Evolutionary conservation across 164 flowering plant genomes (phyloP), one percentile per base, ranked within the genome.

Genomic region (Litsea cubeba): DNA sequence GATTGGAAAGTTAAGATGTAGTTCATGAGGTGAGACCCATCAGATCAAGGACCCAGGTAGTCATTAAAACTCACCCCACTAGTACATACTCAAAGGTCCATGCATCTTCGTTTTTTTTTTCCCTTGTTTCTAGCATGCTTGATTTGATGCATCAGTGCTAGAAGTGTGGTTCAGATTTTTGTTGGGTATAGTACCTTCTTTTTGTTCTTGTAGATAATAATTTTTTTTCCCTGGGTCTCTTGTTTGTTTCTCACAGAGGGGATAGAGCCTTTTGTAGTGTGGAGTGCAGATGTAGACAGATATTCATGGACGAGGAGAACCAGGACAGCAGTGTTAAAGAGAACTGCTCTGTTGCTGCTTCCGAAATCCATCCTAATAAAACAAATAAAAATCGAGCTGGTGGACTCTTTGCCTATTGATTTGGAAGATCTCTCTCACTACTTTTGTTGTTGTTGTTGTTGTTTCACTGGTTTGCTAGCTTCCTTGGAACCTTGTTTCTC

Each of bases 241-340:
- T 54, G 60, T 7, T 40, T 54, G 17, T 72, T 23, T 63, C 32
- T 12, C 23, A 40, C 12, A 89, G 95, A 66, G 91, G 95, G 72
- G 92, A 88, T 72, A 83, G 81, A 65, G 91, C 82, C 2, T 90
- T 90, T 72, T 89, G 95, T 65, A 90, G 91, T 62, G 90, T 69
- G 82, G 91, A 89, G 75, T 90, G 95, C 82, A 85, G 95, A 73
- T 84, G 80, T 77, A 87, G 85, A 80, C 95, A 90, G 76, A 89
- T 90, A 32, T 81, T 79, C 65, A 84, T 85, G 88, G 95, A 89
- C 74, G 90, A 89, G 70, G 89, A 85, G 72, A 83, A 67, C 50
- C 11, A 51, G 15, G 79, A 67, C 12, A 32, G 20, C 6, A 54
- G 60, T 54, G 28, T 54, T 72, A 76, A 76, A 18, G 75, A 83